Base-by-base conservation (phyloP, 805 yeast species). In the Kodamaea fukazawae region DNA sequence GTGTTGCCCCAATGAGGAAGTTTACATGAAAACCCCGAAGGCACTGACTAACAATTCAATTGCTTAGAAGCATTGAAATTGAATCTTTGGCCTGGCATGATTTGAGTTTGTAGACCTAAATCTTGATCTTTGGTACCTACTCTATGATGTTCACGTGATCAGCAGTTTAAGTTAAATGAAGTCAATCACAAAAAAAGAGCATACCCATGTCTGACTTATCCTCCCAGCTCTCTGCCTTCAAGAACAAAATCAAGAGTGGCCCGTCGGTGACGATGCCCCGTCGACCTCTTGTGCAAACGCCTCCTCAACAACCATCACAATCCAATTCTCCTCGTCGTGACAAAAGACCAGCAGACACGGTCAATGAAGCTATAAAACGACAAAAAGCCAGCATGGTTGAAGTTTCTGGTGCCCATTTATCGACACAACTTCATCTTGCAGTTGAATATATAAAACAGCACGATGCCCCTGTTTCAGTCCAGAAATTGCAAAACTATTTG, bases 381-480 rank as follows among this genome's bases (percentile, higher is more conserved):
- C 73, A 56, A 41, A 63, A 52, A 49, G 53, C 56, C 22, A 38
- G 45, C 30, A 36, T 44, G 43, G 55, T 48, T 7, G 57, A 51
- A 27, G 54, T 67, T 44, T 60, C 70, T n/a, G 73, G 74, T 1
- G 57, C 86, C 49, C 95, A 86, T 58, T 74, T 84, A 41, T 86
- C 96, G 4, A 90, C 97, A 3, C 87, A 88, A 58, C 71, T 93
- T 39, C 82, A 87, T 54, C 78, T 89, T 57, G 97, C 98, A 1
- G 93, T 93, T 13, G 98, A 93, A 57, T 86, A 80, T 57, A 81
- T 93, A 45, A 90, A 88, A 62, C 63, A 65, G 35, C 73, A 78
- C 41, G 95, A 86, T 48, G 61, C 72, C 16, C 88, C 96, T 0
- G 81, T 90, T 1, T 61, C 78, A 4, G 72, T 87, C 4, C 67